A percentile compares a stretch with the other conserved stretches of the same genome.
Evolutionary conservation across 129 eudicot species (phyloP).

Genomic region (Logfia minima): DNA sequence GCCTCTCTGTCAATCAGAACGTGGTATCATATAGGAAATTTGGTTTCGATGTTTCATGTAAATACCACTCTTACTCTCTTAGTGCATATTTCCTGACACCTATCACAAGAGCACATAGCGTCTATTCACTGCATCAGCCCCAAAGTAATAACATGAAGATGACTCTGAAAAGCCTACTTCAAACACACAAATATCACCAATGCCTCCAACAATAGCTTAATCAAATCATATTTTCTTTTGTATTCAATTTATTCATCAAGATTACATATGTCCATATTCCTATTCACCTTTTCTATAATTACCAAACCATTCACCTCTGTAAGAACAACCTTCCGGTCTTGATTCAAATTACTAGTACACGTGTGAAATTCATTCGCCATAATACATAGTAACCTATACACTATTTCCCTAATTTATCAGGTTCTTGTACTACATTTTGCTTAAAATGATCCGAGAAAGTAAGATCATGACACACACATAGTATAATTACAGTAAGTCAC

Average conservation of each 20-base stretch:
- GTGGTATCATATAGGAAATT: not conserved
- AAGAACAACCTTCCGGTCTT: no score
- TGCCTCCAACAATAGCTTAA: constrained; percentile 19
- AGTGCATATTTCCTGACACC: not conserved
- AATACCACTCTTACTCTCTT: not conserved
- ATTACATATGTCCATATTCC: not conserved
- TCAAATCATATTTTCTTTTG: not conserved
- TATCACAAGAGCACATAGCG: not conserved
- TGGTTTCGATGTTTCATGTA: not conserved
- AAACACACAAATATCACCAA: constrained; percentile 5
- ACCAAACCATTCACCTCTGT: not conserved
- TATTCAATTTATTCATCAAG: not conserved
- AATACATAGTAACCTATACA: not conserved
- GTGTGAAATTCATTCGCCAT: not conserved
- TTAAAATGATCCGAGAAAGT: no score
- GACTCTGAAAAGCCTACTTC: constrained; percentile 5
- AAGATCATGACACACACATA: no score
- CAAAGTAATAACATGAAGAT: not conserved
- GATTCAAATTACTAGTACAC: not conserved
- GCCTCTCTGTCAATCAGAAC: not conserved
- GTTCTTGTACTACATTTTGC: not conserved
- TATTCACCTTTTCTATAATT: not conserved
- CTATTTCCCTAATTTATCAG: not conserved
- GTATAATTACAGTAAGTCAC: not conserved
- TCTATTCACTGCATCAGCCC: constrained; percentile 6